These are phyloP conservation scores for Xylariaceae sp. DNA, from an alignment of 2,329 filamentous ascomycete genomes.

Conservation along the genomic window DNA sequence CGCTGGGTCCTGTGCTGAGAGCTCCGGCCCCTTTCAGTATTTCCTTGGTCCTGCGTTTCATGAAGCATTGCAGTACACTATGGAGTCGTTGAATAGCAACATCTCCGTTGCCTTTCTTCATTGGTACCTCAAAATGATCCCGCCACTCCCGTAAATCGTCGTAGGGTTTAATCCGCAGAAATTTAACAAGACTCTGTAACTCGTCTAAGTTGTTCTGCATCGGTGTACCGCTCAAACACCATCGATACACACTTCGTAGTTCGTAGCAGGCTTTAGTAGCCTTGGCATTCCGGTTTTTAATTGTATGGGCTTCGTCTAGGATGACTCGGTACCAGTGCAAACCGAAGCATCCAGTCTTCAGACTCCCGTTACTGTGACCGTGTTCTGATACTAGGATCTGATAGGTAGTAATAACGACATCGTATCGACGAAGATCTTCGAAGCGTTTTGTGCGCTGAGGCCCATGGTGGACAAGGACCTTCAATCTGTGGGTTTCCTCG, in stretches of 20 bases:
- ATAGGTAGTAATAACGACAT: constrained; percentile 97
- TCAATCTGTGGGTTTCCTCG: constrained; percentile 69
- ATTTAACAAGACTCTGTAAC: constrained; percentile 89
- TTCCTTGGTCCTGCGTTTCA: constrained; percentile 98
- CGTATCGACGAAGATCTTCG: constrained; percentile 79
- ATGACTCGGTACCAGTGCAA: constrained; percentile 95
- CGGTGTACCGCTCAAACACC: constrained; percentile 95
- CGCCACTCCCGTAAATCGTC: constrained; percentile 88
- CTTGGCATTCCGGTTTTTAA: constrained; percentile 98
- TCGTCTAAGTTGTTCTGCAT: constrained; percentile 99
- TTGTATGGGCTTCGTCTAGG: constrained; percentile 94
- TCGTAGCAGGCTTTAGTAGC: constrained; percentile 91
- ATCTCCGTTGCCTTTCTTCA: constrained; percentile 89
- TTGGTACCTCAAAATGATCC: constrained; percentile 83
- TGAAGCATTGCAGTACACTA: constrained; percentile 86
- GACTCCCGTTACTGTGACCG: constrained; percentile 67
- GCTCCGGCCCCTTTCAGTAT: constrained; percentile 90
- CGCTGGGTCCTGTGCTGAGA: constrained; percentile 76
- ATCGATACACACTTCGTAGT: constrained; percentile 83
- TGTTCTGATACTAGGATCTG: constrained; percentile 94
- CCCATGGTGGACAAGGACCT: constrained; percentile 90
- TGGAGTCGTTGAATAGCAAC: constrained; percentile 88
- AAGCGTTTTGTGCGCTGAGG: constrained; percentile 80
- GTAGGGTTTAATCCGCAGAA: constrained; percentile 90
- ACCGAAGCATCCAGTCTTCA: constrained; percentile 85